A percentile compares a stretch with the other conserved stretches of the same genome.
Conservation (phyloP, 345 rosid species). For the Salix brachista region DNA sequence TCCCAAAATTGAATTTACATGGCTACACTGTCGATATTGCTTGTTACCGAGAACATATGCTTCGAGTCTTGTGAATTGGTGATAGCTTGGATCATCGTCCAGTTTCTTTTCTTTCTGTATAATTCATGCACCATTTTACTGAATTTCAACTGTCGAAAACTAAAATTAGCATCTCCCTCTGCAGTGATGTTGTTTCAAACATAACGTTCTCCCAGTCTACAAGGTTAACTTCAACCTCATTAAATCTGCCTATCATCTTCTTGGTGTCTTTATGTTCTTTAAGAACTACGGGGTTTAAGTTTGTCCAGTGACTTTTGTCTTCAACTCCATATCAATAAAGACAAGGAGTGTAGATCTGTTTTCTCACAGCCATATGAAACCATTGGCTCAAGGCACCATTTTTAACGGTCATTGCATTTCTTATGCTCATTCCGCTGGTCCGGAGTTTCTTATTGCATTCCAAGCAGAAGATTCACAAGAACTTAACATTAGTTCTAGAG, state of each 20-base stretch:
- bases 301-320: background rate
- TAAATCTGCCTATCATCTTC: conserved; percentile 30
- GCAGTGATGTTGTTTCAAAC: conserved; percentile 35
- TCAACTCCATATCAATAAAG: background rate
- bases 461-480: too few relatives aligned
- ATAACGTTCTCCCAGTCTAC: conserved; percentile 31
- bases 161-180: conserved; percentile 27
- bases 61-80: background rate
- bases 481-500: too few relatives aligned
- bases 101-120: background rate
- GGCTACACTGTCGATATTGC: background rate
- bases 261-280: conserved; percentile 29
- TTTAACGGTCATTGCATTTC: too few relatives aligned
- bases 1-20: background rate
- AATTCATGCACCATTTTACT: background rate
- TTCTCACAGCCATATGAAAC: background rate
- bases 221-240: conserved; percentile 22
- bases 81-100: background rate
- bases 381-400: background rate
- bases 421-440: too few relatives aligned
- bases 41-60: background rate
- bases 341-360: background rate
- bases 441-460: background rate
- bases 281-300: conserved; percentile 5
- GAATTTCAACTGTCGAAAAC: conserved; percentile 5